Conservation (phyloP, 2,329 filamentous ascomycete species). For the Coleophoma eucalyptorum region DNA sequence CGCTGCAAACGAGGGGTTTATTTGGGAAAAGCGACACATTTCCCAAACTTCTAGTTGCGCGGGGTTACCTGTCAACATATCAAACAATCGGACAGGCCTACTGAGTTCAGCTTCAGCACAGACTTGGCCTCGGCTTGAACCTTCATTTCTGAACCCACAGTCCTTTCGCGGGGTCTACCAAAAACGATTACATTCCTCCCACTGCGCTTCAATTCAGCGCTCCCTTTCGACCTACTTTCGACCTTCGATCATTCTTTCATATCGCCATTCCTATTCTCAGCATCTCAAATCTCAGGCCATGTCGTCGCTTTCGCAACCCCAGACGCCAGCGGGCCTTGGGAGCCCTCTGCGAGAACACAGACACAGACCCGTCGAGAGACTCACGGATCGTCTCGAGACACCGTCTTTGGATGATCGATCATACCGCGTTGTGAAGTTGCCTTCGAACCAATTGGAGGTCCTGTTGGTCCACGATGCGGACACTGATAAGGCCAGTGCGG, state of each 20-base stretch:
- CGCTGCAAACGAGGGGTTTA: too few species aligned
- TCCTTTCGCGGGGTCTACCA: not conserved
- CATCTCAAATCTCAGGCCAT: conserved; percentile 10
- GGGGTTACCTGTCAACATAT: too few species aligned
- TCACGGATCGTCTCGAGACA: conserved; percentile 75
- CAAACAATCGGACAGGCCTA: not conserved
- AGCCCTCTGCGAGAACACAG: conserved; percentile 26
- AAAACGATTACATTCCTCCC: not conserved
- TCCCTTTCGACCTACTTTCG: not conserved
- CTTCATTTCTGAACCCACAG: not conserved
- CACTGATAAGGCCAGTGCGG: conserved; percentile 94
- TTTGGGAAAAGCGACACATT: too few species aligned
- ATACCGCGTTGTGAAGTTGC: conserved; percentile 83
- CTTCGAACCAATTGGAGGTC: conserved; percentile 84
- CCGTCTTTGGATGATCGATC: conserved; percentile 78
- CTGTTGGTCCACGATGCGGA: conserved; percentile 90
- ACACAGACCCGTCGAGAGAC: conserved; percentile 25
- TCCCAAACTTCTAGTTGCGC: too few species aligned
- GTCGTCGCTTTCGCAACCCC: conserved; percentile 26
- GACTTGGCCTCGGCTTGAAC: conserved; percentile 1
- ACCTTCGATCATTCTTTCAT: not conserved
- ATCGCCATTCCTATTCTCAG: not conserved
- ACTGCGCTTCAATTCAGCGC: not conserved
- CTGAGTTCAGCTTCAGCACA: not conserved
- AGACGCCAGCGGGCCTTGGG: conserved; percentile 21